phyloP scores from a whole-genome alignment of 257 asterid species.

The Przewalskia tangutica region DNA sequence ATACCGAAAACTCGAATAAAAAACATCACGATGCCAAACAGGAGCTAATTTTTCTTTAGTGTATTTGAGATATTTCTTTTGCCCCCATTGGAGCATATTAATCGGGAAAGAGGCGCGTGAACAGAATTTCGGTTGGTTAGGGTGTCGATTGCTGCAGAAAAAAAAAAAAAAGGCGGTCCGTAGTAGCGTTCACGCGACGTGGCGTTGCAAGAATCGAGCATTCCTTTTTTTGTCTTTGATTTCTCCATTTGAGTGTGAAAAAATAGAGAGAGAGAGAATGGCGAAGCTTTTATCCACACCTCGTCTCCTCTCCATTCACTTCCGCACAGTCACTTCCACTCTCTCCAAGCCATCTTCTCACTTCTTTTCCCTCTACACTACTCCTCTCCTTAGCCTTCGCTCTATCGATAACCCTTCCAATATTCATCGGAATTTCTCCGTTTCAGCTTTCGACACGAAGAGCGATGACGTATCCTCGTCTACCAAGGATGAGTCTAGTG shows the following conservation, averaged over 20 bases:
- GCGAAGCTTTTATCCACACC: slow-evolving; percentile 28
- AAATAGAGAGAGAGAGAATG: slow-evolving; percentile 7
- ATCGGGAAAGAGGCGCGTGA: no score
- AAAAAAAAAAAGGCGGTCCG: neutral
- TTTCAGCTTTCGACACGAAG: slow-evolving; percentile 45
- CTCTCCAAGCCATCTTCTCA: slow-evolving; percentile 5
- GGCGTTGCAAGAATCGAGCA: neutral
- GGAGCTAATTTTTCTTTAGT: no score
- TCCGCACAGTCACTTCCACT: slow-evolving; percentile 34
- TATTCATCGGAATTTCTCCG: slow-evolving; percentile 10
- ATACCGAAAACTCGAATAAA: no score
- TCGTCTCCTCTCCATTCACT: slow-evolving; percentile 30
- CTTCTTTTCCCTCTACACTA: neutral
- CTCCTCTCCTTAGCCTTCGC: neutral
- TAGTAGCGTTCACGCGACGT: slow-evolving; percentile 11
- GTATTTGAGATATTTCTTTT: no score
- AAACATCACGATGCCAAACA: no score
- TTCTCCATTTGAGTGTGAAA: neutral
- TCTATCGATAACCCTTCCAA: neutral
- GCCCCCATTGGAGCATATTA: no score
- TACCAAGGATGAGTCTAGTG: slow-evolving; percentile 14
- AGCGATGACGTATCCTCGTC: slow-evolving; percentile 22
- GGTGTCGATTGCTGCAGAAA: no score
- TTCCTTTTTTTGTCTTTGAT: neutral
- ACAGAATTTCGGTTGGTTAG: no score